Evolutionary conservation across 352 stramenopile genomes (phyloP), one percentile per base, ranked within the genome.

Genomic region (Phytophthora pluvialis): DNA sequence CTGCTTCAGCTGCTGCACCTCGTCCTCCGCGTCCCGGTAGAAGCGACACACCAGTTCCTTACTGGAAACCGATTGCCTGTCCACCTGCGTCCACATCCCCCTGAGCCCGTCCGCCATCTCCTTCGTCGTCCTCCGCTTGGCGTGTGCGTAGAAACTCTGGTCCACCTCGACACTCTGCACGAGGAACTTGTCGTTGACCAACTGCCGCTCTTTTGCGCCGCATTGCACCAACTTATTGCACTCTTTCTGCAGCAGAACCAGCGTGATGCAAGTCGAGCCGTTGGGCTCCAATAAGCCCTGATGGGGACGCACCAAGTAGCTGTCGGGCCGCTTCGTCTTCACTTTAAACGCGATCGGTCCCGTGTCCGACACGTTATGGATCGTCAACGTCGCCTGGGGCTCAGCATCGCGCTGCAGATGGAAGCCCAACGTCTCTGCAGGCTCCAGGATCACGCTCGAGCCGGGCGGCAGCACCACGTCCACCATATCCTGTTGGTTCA

Each of bases 261-360:
- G 25, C 26, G n/a, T 15, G 8, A 52, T 36, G 12, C 26, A 52
- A 7, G 28, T 15, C 16, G 45, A 28, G 10, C 45, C 6, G 45
- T 52, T 52, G 28, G 45, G 45, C 13, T 52, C 45, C 31, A 52
- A 10, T 18, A 39, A 28, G 7, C 45, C 45, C 28, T 52, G 45
- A 39, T 52, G 45, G 16, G 44, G 44, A 15, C 31, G n/a, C 28
- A 52, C 45, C 45, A 52, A 52, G n/a, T 52, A 52, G 15, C 28
- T 33, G 33, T 16, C n/a, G 12, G 16, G 31, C 12, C 44, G 29
- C 31, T 42, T 42, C 11, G 9, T 53, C n/a, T 53, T 53, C n/a
- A 53, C n/a, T 42, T 53, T 53, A 25, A 42, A 53, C 31, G 46
- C 46, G 21, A 42, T 21, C 15, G 18, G n/a, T 1, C 2, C 28